phyloP scores from a whole-genome alignment of 192 early-diverging fungal species.

The Backusella morwellensis region DNA sequence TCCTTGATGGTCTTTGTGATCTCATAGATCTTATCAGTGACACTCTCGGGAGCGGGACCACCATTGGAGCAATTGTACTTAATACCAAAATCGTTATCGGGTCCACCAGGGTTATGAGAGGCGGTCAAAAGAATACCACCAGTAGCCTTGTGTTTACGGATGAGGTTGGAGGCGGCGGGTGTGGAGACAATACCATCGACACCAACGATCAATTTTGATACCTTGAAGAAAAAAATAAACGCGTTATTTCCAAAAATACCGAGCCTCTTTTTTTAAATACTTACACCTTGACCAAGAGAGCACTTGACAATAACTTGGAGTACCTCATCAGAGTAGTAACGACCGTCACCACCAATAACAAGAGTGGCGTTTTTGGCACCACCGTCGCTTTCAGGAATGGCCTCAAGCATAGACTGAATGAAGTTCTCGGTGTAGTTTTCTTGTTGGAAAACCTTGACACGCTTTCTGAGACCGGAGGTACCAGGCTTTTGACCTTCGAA shows the following conservation, averaged over 20 bases:
- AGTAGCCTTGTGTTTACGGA: conserved; percentile 83
- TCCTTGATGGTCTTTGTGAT: conserved; percentile 71
- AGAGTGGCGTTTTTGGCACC: conserved; percentile 77
- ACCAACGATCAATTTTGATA: conserved; percentile 86
- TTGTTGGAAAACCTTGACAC: conserved; percentile 95
- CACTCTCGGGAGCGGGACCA: conserved; percentile 93
- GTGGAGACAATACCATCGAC: conserved; percentile 93
- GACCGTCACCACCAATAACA: conserved; percentile 95
- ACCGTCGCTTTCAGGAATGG: conserved; percentile 66
- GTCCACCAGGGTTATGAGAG: conserved; percentile 98
- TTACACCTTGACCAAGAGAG: conserved; percentile 79
- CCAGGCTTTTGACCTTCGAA: conserved; percentile 97
- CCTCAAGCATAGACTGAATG: conserved; percentile 84
- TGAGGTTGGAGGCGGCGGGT: conserved; percentile 92
- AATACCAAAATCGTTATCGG: conserved; percentile 97
- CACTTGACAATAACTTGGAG: conserved; percentile 87
- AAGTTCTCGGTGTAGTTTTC: conserved; percentile 96
- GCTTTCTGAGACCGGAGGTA: conserved; percentile 93
- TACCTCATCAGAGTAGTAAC: conserved; percentile 84
- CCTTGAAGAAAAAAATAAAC: conserved; percentile 37
- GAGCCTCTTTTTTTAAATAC: conserved; percentile 11
- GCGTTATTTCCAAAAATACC: not conserved
- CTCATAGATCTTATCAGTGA: conserved; percentile 92
- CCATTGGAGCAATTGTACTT: conserved; percentile 98
- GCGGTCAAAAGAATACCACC: conserved; percentile 97